These are phyloP conservation scores for Fusarium heterosporum DNA, from an alignment of 2,329 filamentous ascomycete genomes.

Conservation along the genomic window DNA sequence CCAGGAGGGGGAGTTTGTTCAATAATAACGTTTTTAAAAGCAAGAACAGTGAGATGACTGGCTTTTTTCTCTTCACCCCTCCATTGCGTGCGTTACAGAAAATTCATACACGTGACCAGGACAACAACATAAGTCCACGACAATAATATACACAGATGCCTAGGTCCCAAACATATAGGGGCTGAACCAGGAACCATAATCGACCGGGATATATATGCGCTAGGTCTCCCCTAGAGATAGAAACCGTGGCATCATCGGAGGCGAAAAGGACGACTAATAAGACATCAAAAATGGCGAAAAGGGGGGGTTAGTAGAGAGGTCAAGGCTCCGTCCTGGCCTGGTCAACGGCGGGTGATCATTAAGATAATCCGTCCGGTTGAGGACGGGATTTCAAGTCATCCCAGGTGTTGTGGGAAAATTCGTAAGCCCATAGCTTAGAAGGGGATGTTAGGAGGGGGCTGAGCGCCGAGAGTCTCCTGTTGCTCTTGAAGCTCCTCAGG, in stretches of 20 bases:
- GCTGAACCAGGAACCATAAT: constrained; percentile 17
- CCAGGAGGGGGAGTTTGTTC: constrained; percentile 31
- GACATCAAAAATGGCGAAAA: constrained; percentile 44
- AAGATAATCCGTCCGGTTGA: constrained; percentile 44
- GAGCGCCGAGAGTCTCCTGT: constrained; percentile 71
- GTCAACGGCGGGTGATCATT: constrained; percentile 46
- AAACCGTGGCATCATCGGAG: constrained; percentile 40
- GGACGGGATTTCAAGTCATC: constrained; percentile 37
- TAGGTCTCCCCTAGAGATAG: constrained; percentile 8
- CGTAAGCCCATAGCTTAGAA: constrained; percentile 62
- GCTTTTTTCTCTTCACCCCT: constrained; percentile 22
- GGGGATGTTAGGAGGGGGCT: constrained; percentile 68
- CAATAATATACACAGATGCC: constrained; percentile 49
- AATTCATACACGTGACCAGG: constrained; percentile 35
- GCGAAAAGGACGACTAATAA: constrained; percentile 48
- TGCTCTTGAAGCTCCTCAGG: constrained; percentile 89
- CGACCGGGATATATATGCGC: constrained; percentile 21
- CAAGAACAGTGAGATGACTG: constrained; percentile 22
- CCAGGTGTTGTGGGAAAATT: constrained; percentile 33
- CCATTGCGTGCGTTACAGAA: constrained; percentile 29
- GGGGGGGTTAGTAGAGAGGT: constrained; percentile 29
- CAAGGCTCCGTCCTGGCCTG: constrained; percentile 38
- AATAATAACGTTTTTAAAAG: constrained; percentile 25
- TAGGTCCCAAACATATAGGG: constrained; percentile 5
- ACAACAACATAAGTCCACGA: constrained; percentile 31